A percentile compares a stretch with the other conserved stretches of the same genome.
These are phyloP conservation scores for Hericium alpestre DNA, from an alignment of 768 basidiomycete species.

Conservation along the genomic window DNA sequence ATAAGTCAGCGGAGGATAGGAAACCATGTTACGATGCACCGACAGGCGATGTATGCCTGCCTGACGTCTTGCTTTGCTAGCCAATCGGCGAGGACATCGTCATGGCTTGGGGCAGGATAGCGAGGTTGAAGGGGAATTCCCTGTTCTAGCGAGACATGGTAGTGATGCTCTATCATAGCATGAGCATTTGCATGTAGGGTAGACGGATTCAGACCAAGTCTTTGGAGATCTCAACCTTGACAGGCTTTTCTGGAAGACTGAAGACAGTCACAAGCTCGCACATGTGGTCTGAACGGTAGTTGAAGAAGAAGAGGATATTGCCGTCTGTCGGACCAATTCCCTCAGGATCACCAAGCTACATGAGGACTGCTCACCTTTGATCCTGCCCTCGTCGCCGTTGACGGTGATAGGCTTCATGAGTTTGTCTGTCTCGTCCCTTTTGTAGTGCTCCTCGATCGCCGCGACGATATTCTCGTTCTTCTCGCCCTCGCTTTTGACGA, in stretches of 20 bases:
- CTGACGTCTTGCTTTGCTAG: conserved; percentile 66
- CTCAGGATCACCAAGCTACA: no score
- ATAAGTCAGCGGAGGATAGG: neutral
- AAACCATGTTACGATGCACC: conserved; percentile 8
- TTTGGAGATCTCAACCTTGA: conserved; percentile 73
- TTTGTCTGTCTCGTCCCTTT: conserved; percentile 83
- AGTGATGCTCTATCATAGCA: conserved; percentile 52
- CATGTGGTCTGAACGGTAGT: conserved; percentile 95
- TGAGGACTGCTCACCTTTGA: conserved; percentile 48
- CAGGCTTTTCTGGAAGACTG: conserved; percentile 72
- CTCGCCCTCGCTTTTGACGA: conserved; percentile 60
- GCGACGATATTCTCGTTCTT: conserved; percentile 48
- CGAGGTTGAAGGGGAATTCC: conserved; percentile 81
- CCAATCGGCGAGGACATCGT: conserved; percentile 91
- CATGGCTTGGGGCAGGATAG: conserved; percentile 92
- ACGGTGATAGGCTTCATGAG: conserved; percentile 92
- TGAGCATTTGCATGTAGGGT: neutral
- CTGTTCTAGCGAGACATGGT: conserved; percentile 95
- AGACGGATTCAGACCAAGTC: conserved; percentile 35
- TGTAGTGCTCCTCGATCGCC: conserved; percentile 64
- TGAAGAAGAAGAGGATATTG: conserved; percentile 97
- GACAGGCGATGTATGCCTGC: conserved; percentile 83
- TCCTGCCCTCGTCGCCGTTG: conserved; percentile 64
- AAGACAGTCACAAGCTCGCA: conserved; percentile 80
- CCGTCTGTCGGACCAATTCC: conserved; percentile 34